Evolutionary conservation across 2,329 filamentous ascomycete species (phyloP), one percentile per base, ranked within the genome.

Genomic region (Karstenula rhodostoma): DNA sequence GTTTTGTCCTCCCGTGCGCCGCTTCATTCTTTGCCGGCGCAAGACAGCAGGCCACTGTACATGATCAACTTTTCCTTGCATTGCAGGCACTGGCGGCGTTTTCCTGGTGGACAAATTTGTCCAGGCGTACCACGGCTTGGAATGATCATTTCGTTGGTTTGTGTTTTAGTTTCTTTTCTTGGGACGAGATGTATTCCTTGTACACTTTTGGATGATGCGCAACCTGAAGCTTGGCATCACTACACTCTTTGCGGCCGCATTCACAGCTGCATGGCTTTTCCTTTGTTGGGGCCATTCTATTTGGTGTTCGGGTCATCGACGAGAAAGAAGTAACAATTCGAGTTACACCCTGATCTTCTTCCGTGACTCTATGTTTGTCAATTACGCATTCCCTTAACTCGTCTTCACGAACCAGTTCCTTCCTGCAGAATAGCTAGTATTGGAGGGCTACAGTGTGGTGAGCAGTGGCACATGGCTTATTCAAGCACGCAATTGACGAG

Each of bases 61-160:
- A 55, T 47, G 52, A 55, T 55, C 52, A 35, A 47, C 29, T 27
- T 55, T 44, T 32, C 40, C 35, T 55, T 55, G 52, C 52, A 55
- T 55, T 32, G 52, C 52, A 37, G 52, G 52, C 44, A 35, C 10
- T n/a, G 40, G 35, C 13, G 52, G 35, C 23, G 37, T 55, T 47
- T 46, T 46, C 12, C 27, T 27, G 17, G 19, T 23, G 52, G 52
- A 46, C 29, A 25, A 10, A 5, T 12, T 17, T 25, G 25, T 55
- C 37, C 40, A 35, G 52, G 52, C 40, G 52, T 29, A 55, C 22
- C 22, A 15, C 29, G 33, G 35, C 25, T 53, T 55, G 19, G 37
- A 27, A 6, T 9, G 9, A 9, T 32, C 5, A 22, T 46, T 17
- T 46, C 44, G n/a, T 55, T 27, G 22, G 9, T 54, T 10, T 35